Evolutionary conservation across 306 rosid genomes (phyloP).

Genomic region (Sicyos edulis): DNA sequence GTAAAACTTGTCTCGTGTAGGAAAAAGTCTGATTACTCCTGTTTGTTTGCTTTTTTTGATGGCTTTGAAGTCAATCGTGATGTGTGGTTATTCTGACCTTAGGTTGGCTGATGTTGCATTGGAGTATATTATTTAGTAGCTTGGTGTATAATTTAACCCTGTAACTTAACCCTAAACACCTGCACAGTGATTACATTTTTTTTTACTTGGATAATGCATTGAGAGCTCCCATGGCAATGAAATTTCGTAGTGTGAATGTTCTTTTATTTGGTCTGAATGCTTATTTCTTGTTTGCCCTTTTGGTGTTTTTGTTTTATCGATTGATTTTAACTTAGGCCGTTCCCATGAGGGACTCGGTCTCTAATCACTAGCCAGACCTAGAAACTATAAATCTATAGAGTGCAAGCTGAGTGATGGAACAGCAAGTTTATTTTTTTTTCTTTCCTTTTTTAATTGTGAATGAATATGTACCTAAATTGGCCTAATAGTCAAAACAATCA

Average conservation of each 20-base stretch:
- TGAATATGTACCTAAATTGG: not conserved
- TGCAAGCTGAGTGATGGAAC: slow-evolving; percentile 4
- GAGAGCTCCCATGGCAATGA: not conserved
- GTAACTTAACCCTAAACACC: not conserved
- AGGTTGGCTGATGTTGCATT: not conserved
- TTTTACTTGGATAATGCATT: not conserved
- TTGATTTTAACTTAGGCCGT: slow-evolving; percentile 7
- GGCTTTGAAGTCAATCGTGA: not conserved
- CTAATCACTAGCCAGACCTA: not conserved
- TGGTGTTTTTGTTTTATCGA: not conserved
- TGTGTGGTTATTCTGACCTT: not conserved
- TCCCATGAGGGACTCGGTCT: not conserved
- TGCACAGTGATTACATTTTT: not conserved
- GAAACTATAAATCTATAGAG: not conserved
- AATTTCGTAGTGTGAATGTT: not conserved
- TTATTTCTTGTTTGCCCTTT: not conserved
- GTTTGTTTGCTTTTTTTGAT: not conserved
- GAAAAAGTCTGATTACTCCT: not conserved
- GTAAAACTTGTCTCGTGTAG: not conserved
- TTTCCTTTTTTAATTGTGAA: not conserved
- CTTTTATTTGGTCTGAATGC: not conserved
- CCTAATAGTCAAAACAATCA: not conserved
- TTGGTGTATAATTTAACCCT: not conserved
- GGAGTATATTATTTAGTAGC: not conserved
- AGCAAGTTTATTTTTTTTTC: not conserved